Evolutionary conservation across 192 early-diverging fungal species (phyloP).

Genomic region (Coemansia sp.): DNA sequence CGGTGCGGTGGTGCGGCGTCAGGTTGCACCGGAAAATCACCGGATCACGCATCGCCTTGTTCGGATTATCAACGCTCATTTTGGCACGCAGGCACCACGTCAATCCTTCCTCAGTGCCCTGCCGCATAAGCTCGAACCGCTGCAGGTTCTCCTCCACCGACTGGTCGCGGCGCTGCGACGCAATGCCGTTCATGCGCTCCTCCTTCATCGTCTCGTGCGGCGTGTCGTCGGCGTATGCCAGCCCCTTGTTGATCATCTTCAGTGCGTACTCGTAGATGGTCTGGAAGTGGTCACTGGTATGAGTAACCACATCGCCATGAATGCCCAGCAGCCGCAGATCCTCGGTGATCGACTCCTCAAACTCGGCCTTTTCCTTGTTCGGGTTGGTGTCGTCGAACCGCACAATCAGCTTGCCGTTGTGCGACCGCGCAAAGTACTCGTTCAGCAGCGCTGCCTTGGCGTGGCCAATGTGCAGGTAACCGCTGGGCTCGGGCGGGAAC

Average conservation of each 20-base stretch:
- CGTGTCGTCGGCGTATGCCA: conserved; percentile 94
- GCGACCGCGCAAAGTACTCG: conserved; percentile 90
- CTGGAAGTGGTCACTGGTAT: conserved; percentile 95
- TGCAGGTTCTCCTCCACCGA: conserved; percentile 89
- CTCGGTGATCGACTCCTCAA: conserved; percentile 93
- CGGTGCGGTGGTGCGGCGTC: conserved; percentile 85
- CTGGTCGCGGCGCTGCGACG: conserved; percentile 78
- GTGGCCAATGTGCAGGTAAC: conserved; percentile 99
- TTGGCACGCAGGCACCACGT: conserved; percentile 92
- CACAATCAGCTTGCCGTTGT: conserved; percentile 90
- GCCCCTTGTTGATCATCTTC: conserved; percentile 79
- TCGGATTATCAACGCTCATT: conserved; percentile 83
- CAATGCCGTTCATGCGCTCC: conserved; percentile 80
- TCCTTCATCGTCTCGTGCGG: conserved; percentile 83
- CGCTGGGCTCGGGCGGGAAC: conserved; percentile 98
- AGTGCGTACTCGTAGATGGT: conserved; percentile 81
- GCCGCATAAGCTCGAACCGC: conserved; percentile 90
- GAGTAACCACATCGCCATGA: conserved; percentile 68
- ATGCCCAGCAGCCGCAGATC: conserved; percentile 90
- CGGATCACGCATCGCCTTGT: conserved; percentile 95
- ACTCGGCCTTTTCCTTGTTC: conserved; percentile 94
- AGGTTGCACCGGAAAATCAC: conserved; percentile 95
- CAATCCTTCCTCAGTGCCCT: conserved; percentile 78
- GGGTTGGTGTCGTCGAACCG: conserved; percentile 99
- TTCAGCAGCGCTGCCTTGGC: conserved; percentile 98